These are phyloP conservation scores for Ottelia alismoides DNA, from an alignment of 106 monocot species.

Conservation along the genomic window DNA sequence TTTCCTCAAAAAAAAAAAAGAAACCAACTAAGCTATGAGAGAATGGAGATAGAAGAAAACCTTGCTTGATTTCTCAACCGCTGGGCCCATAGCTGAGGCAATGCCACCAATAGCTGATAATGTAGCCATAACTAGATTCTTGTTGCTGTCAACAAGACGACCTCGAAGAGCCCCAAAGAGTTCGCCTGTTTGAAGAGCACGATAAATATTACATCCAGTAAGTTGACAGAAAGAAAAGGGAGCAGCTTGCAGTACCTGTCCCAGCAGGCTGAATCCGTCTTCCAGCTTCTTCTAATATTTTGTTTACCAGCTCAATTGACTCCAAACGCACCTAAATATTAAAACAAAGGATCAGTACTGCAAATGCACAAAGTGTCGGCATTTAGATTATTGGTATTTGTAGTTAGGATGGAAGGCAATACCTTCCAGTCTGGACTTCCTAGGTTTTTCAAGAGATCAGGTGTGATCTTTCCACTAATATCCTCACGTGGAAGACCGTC, in stretches of 20 bases:
- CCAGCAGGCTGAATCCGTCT: constrained; percentile 88
- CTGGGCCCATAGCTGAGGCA: constrained; percentile 92
- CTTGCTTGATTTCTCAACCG: constrained; percentile 99
- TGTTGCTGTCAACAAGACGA: constrained; percentile 87
- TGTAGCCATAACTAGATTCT: constrained; percentile 88
- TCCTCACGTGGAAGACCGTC: constrained; percentile 96
- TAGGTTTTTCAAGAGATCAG: constrained; percentile 71
- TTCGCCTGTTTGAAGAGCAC: constrained; percentile 34
- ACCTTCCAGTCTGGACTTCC: constrained; percentile 98
- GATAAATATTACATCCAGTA: not conserved
- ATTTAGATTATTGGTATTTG: no score
- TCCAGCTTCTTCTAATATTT: constrained; percentile 94
- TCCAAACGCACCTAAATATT: constrained; percentile 52
- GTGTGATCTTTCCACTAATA: constrained; percentile 85
- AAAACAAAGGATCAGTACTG: not conserved
- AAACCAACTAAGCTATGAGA: no score
- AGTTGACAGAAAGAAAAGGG: not conserved
- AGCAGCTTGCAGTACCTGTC: constrained; percentile 37
- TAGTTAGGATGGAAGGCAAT: no score
- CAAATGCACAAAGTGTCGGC: no score
- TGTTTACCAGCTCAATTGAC: constrained; percentile 81
- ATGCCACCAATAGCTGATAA: constrained; percentile 66
- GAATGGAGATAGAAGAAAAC: constrained; percentile 26
- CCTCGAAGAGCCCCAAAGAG: constrained; percentile 66
- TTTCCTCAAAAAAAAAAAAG: not conserved